Base-by-base conservation (phyloP, 306 rosid species). In the Vigna unguiculata region DNA sequence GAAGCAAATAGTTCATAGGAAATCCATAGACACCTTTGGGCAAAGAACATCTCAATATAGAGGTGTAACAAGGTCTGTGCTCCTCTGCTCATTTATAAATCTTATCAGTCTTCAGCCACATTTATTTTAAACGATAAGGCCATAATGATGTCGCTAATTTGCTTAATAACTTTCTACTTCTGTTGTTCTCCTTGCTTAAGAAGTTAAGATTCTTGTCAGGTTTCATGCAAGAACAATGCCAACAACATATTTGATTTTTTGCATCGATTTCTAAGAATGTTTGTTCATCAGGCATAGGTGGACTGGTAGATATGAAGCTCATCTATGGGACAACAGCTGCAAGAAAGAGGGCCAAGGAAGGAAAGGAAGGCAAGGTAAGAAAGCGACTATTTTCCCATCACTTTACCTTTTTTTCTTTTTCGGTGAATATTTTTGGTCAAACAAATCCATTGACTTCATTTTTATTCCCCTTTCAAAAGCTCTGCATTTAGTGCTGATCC, bases 321-420 rank as follows among this genome's bases (percentile, higher is more conserved):
- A 65, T 41, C 71, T 65, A 41, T 65, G 71, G 71, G 71, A 65
- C 71, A 91, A 91, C 74, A 90, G 93, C 78, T 85, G 91, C 86
- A 91, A 91, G 88, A 90, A 88, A 86, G 97, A 91, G 82, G 97
- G 97, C 22, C 97, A 91, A 47, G 90, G 89, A 72, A 91, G 97
- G 85, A 91, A 91, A 83, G 97, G 97, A 85, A 91, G 90, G 81
- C 97, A 91, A 90, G 97, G 97, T 90, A 76, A 28, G 84, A 19
- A 48, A 80, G 19, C 34, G 45, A 69, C 22, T 19, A 72, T 10
- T 53, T 21, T 54, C 66, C 9, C 76, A 14, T 12, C 12, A 11
- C 4, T 51, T 55, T 5, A 13, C 21, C 19, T 22, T 36, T 65
- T 48, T 45, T 55, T 28, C 40, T 65, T 46, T 25, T 54, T 8